A percentile compares a stretch with the other conserved stretches of the same genome.
These are phyloP conservation scores for Saccharomyces hybrid DNA, from an alignment of 1,139 yeast genomes.

Conservation along the genomic window DNA sequence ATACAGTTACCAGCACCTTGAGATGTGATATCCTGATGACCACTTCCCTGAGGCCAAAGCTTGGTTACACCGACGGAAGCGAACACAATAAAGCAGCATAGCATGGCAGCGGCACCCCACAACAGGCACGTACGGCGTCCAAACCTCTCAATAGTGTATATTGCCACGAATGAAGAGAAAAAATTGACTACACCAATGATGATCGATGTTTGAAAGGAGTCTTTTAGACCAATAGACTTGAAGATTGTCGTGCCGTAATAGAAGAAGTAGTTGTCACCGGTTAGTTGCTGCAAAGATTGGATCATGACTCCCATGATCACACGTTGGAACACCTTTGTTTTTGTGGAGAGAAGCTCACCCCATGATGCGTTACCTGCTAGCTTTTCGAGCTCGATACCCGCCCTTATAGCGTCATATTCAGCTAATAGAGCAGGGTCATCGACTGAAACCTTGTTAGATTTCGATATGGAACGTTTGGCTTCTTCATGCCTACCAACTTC, in stretches of 20 bases:
- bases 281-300: conserved; percentile 64
- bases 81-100: conserved; percentile 53
- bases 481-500: conserved; percentile 44
- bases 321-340: conserved; percentile 34
- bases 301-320: conserved; percentile 52
- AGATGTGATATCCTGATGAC: background rate
- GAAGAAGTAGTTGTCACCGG: conserved; percentile 67
- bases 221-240: conserved; percentile 58
- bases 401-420: conserved; percentile 52
- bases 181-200: conserved; percentile 65
- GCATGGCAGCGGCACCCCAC: conserved; percentile 54
- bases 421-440: conserved; percentile 41
- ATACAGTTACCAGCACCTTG: conserved; percentile 29
- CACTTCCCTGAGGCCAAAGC: background rate
- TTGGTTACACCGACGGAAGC: conserved; percentile 2
- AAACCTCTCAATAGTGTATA: conserved; percentile 51
- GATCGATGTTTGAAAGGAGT: conserved; percentile 62
- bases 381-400: conserved; percentile 46
- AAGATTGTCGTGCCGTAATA: conserved; percentile 64
- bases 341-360: conserved; percentile 48
- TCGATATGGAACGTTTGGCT: conserved; percentile 44
- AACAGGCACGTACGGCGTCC: conserved; percentile 60
- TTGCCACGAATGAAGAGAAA: conserved; percentile 56
- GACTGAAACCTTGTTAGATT: conserved; percentile 38
- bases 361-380: conserved; percentile 32